Percentiles rank a stretch among this genome's conserved stretches.
Evolutionary conservation across 768 basidiomycete genomes (phyloP).

Genomic region (Boletus pseudopeckii): DNA sequence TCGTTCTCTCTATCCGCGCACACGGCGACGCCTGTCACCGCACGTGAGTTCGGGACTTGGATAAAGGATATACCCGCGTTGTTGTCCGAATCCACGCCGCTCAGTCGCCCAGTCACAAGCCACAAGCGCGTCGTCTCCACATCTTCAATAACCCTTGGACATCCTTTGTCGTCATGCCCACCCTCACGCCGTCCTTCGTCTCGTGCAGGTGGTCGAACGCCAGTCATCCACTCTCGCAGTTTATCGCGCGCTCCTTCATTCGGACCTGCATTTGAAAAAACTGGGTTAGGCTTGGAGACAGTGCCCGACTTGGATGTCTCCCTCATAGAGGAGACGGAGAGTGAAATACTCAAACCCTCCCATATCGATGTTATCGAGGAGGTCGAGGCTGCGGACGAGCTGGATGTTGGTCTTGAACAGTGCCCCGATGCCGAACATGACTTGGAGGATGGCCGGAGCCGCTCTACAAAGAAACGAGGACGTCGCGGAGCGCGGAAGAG

Average conservation of each 20-base stretch:
- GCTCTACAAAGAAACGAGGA: constrained; percentile 71
- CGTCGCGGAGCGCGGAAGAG: constrained; percentile 86
- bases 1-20: constrained; percentile 18
- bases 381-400: constrained; percentile 34
- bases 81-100: constrained; percentile 43
- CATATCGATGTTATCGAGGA: constrained; percentile 36
- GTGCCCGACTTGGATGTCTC: constrained; percentile 47
- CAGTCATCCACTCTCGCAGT: constrained; percentile 50
- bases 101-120: constrained; percentile 30
- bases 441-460: constrained; percentile 40
- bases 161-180: constrained; percentile 61
- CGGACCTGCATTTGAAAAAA: constrained; percentile 41
- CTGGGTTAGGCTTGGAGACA: constrained; percentile 45
- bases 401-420: constrained; percentile 23
- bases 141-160: constrained; percentile 56
- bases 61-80: constrained; percentile 74
- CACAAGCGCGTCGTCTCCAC: constrained; percentile 60
- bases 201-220: constrained; percentile 55
- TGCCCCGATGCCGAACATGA: constrained; percentile 26
- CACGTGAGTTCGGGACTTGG: constrained; percentile 86
- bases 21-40: constrained; percentile 49
- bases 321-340: constrained; percentile 42
- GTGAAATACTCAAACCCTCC: constrained; percentile 25
- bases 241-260: constrained; percentile 65
- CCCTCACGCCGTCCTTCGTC: constrained; percentile 71